These are phyloP conservation scores for Metschnikowia chrysomelidarum DNA, from an alignment of 805 yeast species.

Conservation along the genomic window DNA sequence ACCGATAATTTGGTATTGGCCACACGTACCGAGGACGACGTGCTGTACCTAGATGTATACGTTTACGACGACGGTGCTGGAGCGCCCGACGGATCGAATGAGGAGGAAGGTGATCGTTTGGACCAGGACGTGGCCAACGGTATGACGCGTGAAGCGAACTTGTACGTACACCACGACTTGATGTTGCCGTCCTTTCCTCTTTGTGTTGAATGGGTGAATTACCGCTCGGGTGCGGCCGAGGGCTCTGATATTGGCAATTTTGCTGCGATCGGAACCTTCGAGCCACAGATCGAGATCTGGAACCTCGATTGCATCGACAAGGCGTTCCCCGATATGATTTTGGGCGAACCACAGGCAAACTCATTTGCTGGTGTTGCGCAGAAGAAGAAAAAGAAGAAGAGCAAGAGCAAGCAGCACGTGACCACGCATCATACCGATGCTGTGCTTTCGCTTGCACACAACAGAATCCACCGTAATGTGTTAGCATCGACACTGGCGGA, in stretches of 20 bases:
- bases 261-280: slow-evolving; percentile 96
- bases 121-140: slow-evolving; percentile 79
- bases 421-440: slow-evolving; percentile 91
- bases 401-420: slow-evolving; percentile 49
- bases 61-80: slow-evolving; percentile 94
- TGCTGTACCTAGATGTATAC: slow-evolving; percentile 88
- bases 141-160: slow-evolving; percentile 63
- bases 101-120: slow-evolving; percentile 62
- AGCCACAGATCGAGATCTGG: slow-evolving; percentile 97
- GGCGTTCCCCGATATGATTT: slow-evolving; percentile 89
- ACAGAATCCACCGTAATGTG: slow-evolving; percentile 74
- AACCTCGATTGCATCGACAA: slow-evolving; percentile 89
- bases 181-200: slow-evolving; percentile 97
- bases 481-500: slow-evolving; percentile 96
- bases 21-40: slow-evolving; percentile 93
- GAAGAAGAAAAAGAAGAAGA: slow-evolving; percentile 50
- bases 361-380: slow-evolving; percentile 37
- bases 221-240: slow-evolving; percentile 47
- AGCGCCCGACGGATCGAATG: slow-evolving; percentile 64
- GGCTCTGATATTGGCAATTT: slow-evolving; percentile 64
- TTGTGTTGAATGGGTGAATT: slow-evolving; percentile 93
- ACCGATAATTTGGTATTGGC: slow-evolving; percentile 88
- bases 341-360: slow-evolving; percentile 68
- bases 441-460: slow-evolving; percentile 81
- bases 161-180: slow-evolving; percentile 93